Percentiles rank a stretch among this genome's conserved stretches.
Evolutionary conservation across 169 alveolate genomes (phyloP).

Genomic region (Plasmodium chabaudi): DNA sequence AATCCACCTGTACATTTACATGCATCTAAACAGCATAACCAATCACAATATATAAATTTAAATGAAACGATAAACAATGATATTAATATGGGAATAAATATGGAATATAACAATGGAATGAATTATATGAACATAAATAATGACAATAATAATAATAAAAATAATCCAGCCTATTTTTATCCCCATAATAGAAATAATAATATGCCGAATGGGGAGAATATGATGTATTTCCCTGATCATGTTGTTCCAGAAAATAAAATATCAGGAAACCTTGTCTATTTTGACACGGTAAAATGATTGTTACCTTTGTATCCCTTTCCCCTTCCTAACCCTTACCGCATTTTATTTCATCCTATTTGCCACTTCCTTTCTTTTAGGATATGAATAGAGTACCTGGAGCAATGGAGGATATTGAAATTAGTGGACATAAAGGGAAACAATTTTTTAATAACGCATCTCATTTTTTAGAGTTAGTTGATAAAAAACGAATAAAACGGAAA

Average conservation of each 20-base stretch:
- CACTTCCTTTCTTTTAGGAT: slow-evolving; percentile 2
- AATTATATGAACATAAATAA: neutral
- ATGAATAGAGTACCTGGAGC: slow-evolving; percentile 7
- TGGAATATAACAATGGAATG: too few species aligned
- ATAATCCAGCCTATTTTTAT: neutral
- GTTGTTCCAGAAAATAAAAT: slow-evolving; percentile 25
- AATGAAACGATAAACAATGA: slow-evolving; percentile 14
- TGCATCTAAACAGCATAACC: too few species aligned
- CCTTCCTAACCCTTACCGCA: neutral
- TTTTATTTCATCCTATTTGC: neutral
- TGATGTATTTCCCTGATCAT: slow-evolving; percentile 27
- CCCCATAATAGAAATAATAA: neutral
- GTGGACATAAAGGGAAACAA: slow-evolving; percentile 23
- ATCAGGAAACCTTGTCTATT: slow-evolving; percentile 29
- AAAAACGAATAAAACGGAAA: slow-evolving; percentile 24
- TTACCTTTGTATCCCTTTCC: neutral
- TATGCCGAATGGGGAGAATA: slow-evolving; percentile 1
- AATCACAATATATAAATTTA: too few species aligned
- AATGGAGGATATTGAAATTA: slow-evolving; percentile 36
- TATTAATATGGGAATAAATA: neutral
- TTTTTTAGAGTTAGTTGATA: slow-evolving; percentile 39
- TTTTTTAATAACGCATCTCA: slow-evolving; percentile 54
- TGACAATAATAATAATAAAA: neutral
- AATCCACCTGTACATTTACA: too few species aligned
- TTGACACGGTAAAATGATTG: slow-evolving; percentile 25